A percentile compares a stretch with the other conserved stretches of the same genome.
Conservation (phyloP, 768 basidiomycete genomes). For the Tephrocybe sp. region DNA sequence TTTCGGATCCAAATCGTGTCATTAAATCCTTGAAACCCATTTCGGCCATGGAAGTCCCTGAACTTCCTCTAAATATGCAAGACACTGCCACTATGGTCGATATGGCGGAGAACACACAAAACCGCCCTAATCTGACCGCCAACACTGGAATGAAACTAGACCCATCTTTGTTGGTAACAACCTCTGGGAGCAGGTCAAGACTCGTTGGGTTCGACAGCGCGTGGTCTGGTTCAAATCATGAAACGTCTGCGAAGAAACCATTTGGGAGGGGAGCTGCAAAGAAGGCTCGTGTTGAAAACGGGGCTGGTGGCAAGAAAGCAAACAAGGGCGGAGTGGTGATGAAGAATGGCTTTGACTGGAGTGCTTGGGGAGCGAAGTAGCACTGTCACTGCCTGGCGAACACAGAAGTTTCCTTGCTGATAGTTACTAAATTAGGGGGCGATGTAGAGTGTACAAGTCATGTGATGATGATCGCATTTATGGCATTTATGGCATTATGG, state of each 20-base stretch:
- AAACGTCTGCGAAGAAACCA: not conserved
- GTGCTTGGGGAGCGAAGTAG: constrained; percentile 13
- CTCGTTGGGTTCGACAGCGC: not conserved
- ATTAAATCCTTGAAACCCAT: constrained; percentile 22
- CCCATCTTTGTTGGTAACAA: not conserved
- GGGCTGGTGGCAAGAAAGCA: not conserved
- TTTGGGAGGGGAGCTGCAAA: not conserved
- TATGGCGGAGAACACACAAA: not conserved
- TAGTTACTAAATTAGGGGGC: too few relatives aligned
- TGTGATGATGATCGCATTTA: constrained; percentile 6
- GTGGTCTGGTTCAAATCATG: constrained; percentile 2
- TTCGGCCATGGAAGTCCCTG: constrained; percentile 24
- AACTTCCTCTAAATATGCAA: constrained; percentile 16
- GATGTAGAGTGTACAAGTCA: constrained; percentile 11
- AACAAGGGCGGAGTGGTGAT: not conserved
- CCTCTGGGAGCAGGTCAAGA: not conserved
- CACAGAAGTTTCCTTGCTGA: too few relatives aligned
- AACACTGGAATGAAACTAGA: not conserved
- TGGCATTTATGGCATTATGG: too few relatives aligned
- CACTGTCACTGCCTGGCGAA: too few relatives aligned
- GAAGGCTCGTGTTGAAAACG: constrained; percentile 1
- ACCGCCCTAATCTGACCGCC: constrained; percentile 1
- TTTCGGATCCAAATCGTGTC: constrained; percentile 1
- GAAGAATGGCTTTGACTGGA: constrained; percentile 21
- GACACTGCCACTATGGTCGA: not conserved